phyloP scores from a whole-genome alignment of 441 rosid genomes.

The Pelargonium fulgidum region DNA sequence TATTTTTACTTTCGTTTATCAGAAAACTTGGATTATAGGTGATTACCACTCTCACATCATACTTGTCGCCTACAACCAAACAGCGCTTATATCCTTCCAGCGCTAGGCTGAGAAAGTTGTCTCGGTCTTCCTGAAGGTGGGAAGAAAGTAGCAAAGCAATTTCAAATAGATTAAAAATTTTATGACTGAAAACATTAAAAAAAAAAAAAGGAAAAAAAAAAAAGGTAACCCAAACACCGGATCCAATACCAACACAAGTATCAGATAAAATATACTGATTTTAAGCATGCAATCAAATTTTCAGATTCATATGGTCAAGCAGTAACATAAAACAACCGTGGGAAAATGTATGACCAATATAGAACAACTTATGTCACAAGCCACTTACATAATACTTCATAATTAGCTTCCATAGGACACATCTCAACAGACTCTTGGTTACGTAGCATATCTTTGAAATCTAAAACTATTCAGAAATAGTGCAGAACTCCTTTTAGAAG shows the following conservation, averaged over 20 bases:
- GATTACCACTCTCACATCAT: constrained; percentile 94
- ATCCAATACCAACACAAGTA: neutral
- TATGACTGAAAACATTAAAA: constrained; percentile 8
- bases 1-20: constrained; percentile 9
- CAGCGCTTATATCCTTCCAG: constrained; percentile 90
- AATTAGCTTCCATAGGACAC: neutral
- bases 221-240: constrained; percentile 2
- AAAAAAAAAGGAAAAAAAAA: constrained; percentile 8
- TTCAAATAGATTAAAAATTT: constrained; percentile 6
- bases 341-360: neutral
- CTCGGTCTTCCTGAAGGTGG: constrained; percentile 70
- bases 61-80: constrained; percentile 82
- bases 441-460: neutral
- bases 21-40: constrained; percentile 9
- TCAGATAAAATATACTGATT: neutral
- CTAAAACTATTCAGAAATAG: neutral
- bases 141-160: constrained; percentile 20
- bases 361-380: neutral
- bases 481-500: neutral
- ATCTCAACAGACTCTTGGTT: neutral
- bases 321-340: neutral
- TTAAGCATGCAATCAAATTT: neutral
- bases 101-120: constrained; percentile 81
- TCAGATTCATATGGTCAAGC: neutral
- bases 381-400: neutral